These are phyloP conservation scores for Telfairia occidentalis DNA, from an alignment of 331 rosid genomes.

Conservation along the genomic window DNA sequence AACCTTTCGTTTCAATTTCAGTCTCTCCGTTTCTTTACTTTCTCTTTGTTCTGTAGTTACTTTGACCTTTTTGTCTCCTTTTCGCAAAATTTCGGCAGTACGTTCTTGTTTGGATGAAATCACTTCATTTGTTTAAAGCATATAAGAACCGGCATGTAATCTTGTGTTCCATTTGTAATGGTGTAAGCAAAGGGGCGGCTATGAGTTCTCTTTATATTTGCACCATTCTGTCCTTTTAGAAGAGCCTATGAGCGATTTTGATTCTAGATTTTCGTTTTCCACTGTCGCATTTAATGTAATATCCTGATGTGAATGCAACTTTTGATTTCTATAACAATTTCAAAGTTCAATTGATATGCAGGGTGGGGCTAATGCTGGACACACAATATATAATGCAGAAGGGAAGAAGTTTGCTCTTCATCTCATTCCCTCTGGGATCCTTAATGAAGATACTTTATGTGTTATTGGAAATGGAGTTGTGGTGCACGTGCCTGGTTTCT, in stretches of 20 bases:
- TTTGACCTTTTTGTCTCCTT: background rate
- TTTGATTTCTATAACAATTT: constrained; percentile 12
- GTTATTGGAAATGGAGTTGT: constrained; percentile 93
- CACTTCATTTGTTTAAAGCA: too few species aligned
- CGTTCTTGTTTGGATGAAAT: too few species aligned
- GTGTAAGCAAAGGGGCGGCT: background rate
- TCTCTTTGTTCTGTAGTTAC: background rate
- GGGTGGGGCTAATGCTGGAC: constrained; percentile 99
- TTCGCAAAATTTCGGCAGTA: too few species aligned
- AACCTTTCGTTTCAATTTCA: background rate
- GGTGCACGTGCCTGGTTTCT: constrained; percentile 75
- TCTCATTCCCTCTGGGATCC: constrained; percentile 89
- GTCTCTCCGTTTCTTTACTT: background rate
- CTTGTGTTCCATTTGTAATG: background rate
- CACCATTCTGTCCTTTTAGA: background rate
- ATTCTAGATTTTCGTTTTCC: background rate
- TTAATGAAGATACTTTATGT: constrained; percentile 76
- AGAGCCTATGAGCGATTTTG: background rate
- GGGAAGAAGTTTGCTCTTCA: constrained; percentile 96
- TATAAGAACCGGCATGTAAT: background rate
- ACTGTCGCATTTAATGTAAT: background rate
- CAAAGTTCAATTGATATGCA: constrained; percentile 12
- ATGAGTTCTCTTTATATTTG: background rate
- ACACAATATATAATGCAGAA: constrained; percentile 83
- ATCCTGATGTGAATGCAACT: background rate